Conservation (phyloP, 2,329 filamentous ascomycete genomes). For the Celoporthe dispersa region DNA sequence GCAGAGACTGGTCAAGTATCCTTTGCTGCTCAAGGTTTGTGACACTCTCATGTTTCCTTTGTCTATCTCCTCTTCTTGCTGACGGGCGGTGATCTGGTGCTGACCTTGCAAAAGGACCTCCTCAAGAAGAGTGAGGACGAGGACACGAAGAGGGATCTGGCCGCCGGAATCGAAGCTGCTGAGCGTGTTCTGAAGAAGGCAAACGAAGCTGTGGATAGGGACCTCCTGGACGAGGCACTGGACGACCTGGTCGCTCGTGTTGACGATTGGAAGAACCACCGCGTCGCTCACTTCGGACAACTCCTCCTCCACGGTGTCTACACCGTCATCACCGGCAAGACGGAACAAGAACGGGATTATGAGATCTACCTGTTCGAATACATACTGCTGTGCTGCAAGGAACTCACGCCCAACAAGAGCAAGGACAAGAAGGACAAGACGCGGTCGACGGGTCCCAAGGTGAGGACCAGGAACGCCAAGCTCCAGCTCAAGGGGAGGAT, state of each 20-base stretch:
- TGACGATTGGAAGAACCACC: slow-evolving; percentile 96
- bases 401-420: slow-evolving; percentile 81
- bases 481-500: slow-evolving; percentile 95
- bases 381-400: slow-evolving; percentile 96
- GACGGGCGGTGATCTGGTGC: slow-evolving; percentile 3
- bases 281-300: slow-evolving; percentile 88
- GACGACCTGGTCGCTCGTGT: slow-evolving; percentile 81
- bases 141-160: slow-evolving; percentile 71
- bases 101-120: slow-evolving; percentile 67
- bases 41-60: neutral
- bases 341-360: slow-evolving; percentile 94
- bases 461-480: slow-evolving; percentile 71
- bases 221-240: slow-evolving; percentile 81
- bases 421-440: slow-evolving; percentile 77
- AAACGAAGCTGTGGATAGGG: slow-evolving; percentile 88
- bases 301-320: slow-evolving; percentile 88
- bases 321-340: slow-evolving; percentile 86
- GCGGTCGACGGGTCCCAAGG: slow-evolving; percentile 59
- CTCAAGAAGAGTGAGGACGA: slow-evolving; percentile 82
- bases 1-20: slow-evolving; percentile 93
- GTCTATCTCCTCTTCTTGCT: slow-evolving; percentile 19
- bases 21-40: slow-evolving; percentile 79
- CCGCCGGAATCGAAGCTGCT: slow-evolving; percentile 77
- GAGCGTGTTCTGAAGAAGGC: slow-evolving; percentile 82
- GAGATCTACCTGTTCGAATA: slow-evolving; percentile 97